A percentile compares a stretch with the other conserved stretches of the same genome.
Conservation (phyloP, 257 asterid species). For the Fraxinus anomala region DNA sequence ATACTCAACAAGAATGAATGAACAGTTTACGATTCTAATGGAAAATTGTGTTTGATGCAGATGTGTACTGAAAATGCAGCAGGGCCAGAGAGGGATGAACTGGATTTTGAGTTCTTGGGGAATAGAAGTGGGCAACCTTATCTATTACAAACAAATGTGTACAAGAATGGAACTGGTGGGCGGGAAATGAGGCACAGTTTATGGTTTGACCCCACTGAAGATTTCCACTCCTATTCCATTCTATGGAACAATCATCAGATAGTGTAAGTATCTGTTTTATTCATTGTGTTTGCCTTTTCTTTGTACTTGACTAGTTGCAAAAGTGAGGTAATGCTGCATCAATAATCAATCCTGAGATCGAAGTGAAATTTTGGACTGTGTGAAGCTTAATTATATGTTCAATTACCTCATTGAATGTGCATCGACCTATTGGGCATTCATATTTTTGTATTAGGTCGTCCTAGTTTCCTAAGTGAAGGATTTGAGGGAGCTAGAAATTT, state of each 20-base stretch:
- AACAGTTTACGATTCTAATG: not conserved
- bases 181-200: conserved; percentile 90
- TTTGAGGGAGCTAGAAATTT: too few species aligned
- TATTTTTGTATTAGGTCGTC: too few species aligned
- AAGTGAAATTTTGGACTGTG: too few species aligned
- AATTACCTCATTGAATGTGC: too few species aligned
- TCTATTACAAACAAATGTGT: conserved; percentile 80
- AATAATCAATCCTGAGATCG: too few species aligned
- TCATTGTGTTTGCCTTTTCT: not conserved
- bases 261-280: conserved; percentile 43
- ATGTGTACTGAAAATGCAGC: conserved; percentile 80
- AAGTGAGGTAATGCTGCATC: too few species aligned
- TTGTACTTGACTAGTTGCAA: too few species aligned
- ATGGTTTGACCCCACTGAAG: conserved; percentile 92
- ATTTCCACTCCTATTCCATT: conserved; percentile 71
- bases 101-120: conserved; percentile 93
- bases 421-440: too few species aligned
- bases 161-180: conserved; percentile 86
- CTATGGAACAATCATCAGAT: conserved; percentile 83
- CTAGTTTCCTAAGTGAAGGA: too few species aligned
- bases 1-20: not conserved
- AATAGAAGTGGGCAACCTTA: conserved; percentile 88
- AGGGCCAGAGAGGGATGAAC: conserved; percentile 84
- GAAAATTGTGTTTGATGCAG: conserved; percentile 33
- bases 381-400: too few species aligned